phyloP scores from a whole-genome alignment of 2,329 filamentous ascomycete species.

The Aspergillus sp. region DNA sequence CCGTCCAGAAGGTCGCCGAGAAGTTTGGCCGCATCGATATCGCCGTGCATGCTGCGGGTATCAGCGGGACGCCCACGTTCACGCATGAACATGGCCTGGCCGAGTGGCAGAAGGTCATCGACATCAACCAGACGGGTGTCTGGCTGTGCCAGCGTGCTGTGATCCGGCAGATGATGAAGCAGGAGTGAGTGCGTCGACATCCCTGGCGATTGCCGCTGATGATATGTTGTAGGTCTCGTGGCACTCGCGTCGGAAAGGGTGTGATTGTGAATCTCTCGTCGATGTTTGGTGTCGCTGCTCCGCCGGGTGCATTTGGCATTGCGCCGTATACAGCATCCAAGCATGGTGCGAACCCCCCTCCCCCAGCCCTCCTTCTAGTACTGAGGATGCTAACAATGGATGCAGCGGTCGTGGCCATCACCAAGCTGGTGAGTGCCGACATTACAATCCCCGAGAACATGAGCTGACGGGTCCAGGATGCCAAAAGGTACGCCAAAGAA shows the following conservation, averaged over 20 bases:
- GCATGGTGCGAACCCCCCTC: slow-evolving; percentile 16
- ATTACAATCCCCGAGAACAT: not conserved
- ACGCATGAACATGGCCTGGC: slow-evolving; percentile 49
- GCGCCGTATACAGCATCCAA: slow-evolving; percentile 24
- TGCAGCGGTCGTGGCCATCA: slow-evolving; percentile 24
- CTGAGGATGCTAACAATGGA: not conserved
- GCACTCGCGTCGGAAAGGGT: slow-evolving; percentile 20
- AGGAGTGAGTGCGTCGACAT: slow-evolving; percentile 25
- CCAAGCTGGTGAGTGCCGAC: slow-evolving; percentile 17
- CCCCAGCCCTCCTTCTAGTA: not conserved
- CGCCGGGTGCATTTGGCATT: slow-evolving; percentile 14
- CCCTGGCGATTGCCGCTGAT: too few species aligned
- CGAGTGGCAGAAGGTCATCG: slow-evolving; percentile 52
- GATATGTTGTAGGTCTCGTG: slow-evolving; percentile 9
- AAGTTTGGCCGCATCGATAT: slow-evolving; percentile 56
- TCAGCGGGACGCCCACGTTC: slow-evolving; percentile 41
- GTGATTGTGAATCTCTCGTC: slow-evolving; percentile 27
- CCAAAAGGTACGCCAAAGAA: slow-evolving; percentile 49
- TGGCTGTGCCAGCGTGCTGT: slow-evolving; percentile 59
- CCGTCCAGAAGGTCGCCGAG: slow-evolving; percentile 41
- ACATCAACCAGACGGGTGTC: slow-evolving; percentile 56
- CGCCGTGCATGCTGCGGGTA: slow-evolving; percentile 57
- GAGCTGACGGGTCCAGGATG: slow-evolving; percentile 27
- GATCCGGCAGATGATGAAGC: slow-evolving; percentile 26
- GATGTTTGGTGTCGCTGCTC: slow-evolving; percentile 19